phyloP scores from a whole-genome alignment of 1,284 basidiomycete species.

The Grifola frondosa region DNA sequence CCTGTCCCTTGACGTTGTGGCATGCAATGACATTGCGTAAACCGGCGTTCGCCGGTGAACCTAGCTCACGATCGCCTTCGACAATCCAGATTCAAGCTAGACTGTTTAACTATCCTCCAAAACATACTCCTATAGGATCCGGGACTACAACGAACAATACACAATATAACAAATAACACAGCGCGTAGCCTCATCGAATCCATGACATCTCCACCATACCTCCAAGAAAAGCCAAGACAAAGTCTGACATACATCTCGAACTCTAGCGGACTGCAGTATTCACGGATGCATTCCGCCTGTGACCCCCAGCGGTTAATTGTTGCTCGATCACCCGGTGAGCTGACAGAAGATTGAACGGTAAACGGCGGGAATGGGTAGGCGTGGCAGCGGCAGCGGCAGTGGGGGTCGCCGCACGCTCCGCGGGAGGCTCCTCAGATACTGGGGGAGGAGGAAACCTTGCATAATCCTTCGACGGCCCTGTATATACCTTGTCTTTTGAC shows the following conservation, averaged over 20 bases:
- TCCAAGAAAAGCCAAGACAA: background rate
- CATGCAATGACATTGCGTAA: slow-evolving; percentile 1
- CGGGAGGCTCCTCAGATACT: slow-evolving; percentile 23
- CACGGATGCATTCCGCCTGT: slow-evolving; percentile 63
- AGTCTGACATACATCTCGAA: slow-evolving; percentile 5
- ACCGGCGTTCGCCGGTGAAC: slow-evolving; percentile 1
- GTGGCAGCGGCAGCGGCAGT: slow-evolving; percentile 44
- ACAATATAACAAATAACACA: slow-evolving; percentile 25
- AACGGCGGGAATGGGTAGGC: slow-evolving; percentile 53
- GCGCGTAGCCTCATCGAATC: no score
- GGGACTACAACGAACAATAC: slow-evolving; percentile 16
- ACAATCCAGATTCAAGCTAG: no score
- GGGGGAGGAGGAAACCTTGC: slow-evolving; percentile 71
- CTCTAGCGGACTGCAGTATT: slow-evolving; percentile 45
- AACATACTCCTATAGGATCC: slow-evolving; percentile 2
- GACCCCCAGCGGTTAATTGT: slow-evolving; percentile 37
- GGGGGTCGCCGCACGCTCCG: slow-evolving; percentile 36
- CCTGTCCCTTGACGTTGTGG: background rate
- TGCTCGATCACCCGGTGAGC: slow-evolving; percentile 40
- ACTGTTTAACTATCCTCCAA: background rate
- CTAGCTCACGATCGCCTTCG: background rate
- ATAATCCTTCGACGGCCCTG: slow-evolving; percentile 66
- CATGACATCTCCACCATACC: no score
- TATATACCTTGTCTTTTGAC: slow-evolving; percentile 48
- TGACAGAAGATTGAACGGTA: slow-evolving; percentile 65